Conservation (phyloP, 2,329 filamentous ascomycete species). For the Ceratocystis albifundus region DNA sequence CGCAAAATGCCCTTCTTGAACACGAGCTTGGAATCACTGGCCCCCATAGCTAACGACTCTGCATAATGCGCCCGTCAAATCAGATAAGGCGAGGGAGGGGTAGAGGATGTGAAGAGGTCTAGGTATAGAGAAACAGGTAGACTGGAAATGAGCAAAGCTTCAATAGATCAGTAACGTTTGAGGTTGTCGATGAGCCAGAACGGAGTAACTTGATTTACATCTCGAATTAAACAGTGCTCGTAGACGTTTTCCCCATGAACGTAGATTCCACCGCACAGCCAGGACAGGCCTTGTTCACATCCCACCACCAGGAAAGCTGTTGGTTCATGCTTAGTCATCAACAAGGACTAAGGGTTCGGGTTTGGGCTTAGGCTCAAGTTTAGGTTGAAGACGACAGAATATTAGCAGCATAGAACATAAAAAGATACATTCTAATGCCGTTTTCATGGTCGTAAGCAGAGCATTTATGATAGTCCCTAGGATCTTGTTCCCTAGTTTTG, state of each 20-base stretch:
- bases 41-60: conserved; percentile 55
- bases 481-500: no score
- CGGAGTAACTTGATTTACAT: not conserved
- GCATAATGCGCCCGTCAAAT: conserved; percentile 14
- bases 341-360: not conserved
- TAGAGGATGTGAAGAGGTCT: not conserved
- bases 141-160: not conserved
- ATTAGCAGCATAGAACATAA: no score
- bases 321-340: not conserved
- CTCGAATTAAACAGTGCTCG: not conserved
- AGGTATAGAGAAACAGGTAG: not conserved
- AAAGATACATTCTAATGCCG: no score
- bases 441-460: no score
- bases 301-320: no score
- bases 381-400: not conserved
- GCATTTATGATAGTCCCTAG: no score
- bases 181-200: not conserved
- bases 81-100: not conserved
- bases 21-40: conserved; percentile 95
- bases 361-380: not conserved
- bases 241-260: no score
- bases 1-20: conserved; percentile 98
- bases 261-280: not conserved
- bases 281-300: no score
- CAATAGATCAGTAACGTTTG: not conserved